phyloP scores from a whole-genome alignment of 2,329 filamentous ascomycete genomes.

The Beauveria sp. region DNA sequence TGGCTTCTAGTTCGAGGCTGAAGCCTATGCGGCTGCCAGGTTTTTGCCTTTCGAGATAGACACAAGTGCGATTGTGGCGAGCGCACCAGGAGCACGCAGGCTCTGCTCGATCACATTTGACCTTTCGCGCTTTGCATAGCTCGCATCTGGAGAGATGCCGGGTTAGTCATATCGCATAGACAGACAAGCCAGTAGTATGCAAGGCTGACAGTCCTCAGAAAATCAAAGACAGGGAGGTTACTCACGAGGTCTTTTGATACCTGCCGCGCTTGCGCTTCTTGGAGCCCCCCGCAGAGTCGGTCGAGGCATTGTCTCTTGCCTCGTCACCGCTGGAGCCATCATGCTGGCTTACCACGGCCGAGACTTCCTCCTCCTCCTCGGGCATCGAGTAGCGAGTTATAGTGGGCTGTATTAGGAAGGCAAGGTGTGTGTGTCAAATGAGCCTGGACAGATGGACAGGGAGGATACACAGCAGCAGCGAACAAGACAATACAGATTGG shows the following conservation, averaged over 20 bases:
- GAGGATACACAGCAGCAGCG: background rate
- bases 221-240: background rate
- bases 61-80: constrained; percentile 57
- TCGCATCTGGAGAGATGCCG: constrained; percentile 26
- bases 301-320: constrained; percentile 23
- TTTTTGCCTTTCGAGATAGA: constrained; percentile 65
- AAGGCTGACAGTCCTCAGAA: background rate
- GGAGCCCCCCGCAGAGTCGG: constrained; percentile 17
- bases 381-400: constrained; percentile 13
- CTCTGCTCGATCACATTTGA: constrained; percentile 44
- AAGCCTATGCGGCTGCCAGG: constrained; percentile 57
- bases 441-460: background rate
- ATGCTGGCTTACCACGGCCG: constrained; percentile 5
- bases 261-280: constrained; percentile 33
- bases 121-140: constrained; percentile 37
- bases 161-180: constrained; percentile 4
- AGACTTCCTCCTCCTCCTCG: constrained; percentile 8
- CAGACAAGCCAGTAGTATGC: background rate
- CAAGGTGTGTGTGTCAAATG: constrained; percentile 3
- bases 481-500: background rate
- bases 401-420: background rate
- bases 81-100: constrained; percentile 64
- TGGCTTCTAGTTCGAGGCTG: constrained; percentile 51
- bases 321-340: constrained; percentile 30
- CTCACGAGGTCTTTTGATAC: constrained; percentile 36